A percentile compares a stretch with the other conserved stretches of the same genome.
phyloP scores from a whole-genome alignment of 768 basidiomycete genomes.

The Pulveroboletus sp. region DNA sequence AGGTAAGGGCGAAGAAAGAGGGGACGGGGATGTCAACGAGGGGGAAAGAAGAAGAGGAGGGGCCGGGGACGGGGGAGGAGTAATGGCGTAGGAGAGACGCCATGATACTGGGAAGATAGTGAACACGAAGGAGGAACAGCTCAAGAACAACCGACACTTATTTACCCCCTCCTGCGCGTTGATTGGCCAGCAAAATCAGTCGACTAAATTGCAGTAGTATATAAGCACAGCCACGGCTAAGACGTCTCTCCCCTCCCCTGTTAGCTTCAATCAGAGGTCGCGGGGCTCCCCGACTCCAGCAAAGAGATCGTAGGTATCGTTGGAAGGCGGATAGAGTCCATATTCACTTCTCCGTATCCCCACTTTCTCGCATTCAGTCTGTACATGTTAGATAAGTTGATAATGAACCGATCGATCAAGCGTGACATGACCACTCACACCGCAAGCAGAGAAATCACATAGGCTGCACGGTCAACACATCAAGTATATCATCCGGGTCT shows the following conservation, averaged over 20 bases:
- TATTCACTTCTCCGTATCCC: neutral
- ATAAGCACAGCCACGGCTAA: constrained; percentile 13
- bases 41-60: constrained; percentile 40
- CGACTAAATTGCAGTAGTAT: constrained; percentile 3
- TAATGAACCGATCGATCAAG: neutral
- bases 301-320: neutral
- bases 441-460: neutral
- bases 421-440: neutral
- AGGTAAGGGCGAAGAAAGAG: constrained; percentile 36
- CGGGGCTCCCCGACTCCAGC: neutral
- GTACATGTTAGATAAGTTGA: no score
- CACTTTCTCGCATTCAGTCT: neutral
- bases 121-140: neutral
- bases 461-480: neutral
- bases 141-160: neutral
- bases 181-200: constrained; percentile 28
- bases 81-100: constrained; percentile 28
- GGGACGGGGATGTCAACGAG: constrained; percentile 45
- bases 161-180: neutral
- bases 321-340: neutral
- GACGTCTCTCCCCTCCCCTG: no score
- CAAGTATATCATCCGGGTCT: neutral
- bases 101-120: constrained; percentile 22
- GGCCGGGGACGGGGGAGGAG: constrained; percentile 32
- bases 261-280: no score